phyloP scores from a whole-genome alignment of 2,329 filamentous ascomycete genomes.

The Hypoxylon sp. region DNA sequence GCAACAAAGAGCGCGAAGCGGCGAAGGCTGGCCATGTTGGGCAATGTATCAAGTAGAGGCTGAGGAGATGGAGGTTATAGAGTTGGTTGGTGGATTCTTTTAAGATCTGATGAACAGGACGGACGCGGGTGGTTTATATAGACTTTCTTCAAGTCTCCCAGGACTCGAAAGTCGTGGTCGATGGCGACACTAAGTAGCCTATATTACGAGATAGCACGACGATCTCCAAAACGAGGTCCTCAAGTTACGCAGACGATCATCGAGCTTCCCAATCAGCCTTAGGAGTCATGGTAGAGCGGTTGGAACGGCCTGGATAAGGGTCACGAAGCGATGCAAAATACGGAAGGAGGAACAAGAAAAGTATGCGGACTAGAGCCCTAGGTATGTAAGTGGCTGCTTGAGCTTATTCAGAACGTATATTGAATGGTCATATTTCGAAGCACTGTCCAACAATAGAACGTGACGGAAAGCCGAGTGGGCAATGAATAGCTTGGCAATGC shows the following conservation, averaged over 20 bases:
- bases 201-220: slow-evolving; percentile 40
- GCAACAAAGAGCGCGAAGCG: slow-evolving; percentile 51
- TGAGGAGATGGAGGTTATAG: slow-evolving; percentile 17
- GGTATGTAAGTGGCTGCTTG: slow-evolving; percentile 21
- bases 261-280: slow-evolving; percentile 45
- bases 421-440: slow-evolving; percentile 14
- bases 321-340: slow-evolving; percentile 46
- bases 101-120: slow-evolving; percentile 16
- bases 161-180: slow-evolving; percentile 3
- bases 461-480: slow-evolving; percentile 17
- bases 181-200: slow-evolving; percentile 31
- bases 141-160: slow-evolving; percentile 8
- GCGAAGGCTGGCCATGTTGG: slow-evolving; percentile 51
- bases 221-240: slow-evolving; percentile 32
- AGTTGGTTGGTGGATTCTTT: slow-evolving; percentile 18
- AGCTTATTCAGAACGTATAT: slow-evolving; percentile 32
- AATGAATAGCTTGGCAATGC: slow-evolving; percentile 36
- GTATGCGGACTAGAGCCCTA: slow-evolving; percentile 14
- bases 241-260: slow-evolving; percentile 35
- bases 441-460: slow-evolving; percentile 14
- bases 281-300: slow-evolving; percentile 23
- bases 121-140: slow-evolving; percentile 39
- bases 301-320: slow-evolving; percentile 20
- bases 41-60: not conserved
- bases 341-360: slow-evolving; percentile 46